Base-by-base conservation (phyloP, 2,329 filamentous ascomycete species). In the Claviceps paspali region DNA sequence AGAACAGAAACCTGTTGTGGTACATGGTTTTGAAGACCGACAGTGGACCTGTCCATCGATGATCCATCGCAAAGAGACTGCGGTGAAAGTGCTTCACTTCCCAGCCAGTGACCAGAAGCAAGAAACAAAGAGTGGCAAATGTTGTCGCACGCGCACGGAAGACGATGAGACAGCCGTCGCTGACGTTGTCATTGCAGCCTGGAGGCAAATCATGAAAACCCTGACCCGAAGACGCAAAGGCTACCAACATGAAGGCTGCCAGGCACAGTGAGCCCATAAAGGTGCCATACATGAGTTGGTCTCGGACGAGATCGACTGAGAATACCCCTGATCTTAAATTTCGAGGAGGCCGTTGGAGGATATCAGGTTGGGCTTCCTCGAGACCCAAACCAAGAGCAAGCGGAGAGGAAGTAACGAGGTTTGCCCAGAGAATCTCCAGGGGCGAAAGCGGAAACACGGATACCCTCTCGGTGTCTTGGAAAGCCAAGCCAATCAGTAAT, bases 371-470 rank as follows among this genome's bases (percentile, higher is more conserved):
- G 1, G 77, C 76, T 40, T 75, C 67, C 50, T 84, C 80, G 41
- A 83, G 72, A 5, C 79, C 80, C 0, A 85, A 66, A 37, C 79
- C 79, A 47, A 84, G 73, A 29, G 80, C 80, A 1, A 81, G 67
- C 46, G 82, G 71, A 6, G 74, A 79, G 1, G 76, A 81, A 2
- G 79, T 84, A 37, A 83, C 70, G 49, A 84, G 73, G 52, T 83
- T 84, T 43, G 80, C 76, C 79, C 79, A 84, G 23, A 84, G 68
- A 48, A 83, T 82, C 50, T 84, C 78, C 4, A 84, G 67, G 0
- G 79, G 79, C 1, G 76, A 76, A 11, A 84, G 63, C 0, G 79
- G 79, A 50, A 82, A 83, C 11, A 83, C 73, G 1, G 77, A 79
- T 12, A 73, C 57, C 10, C 62, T 60, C 2, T 63, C 52, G 0